Evolutionary conservation across 2,329 filamentous ascomycete genomes (phyloP), one percentile per base, ranked within the genome.

Genomic region (Purpureocillium takamizusanense): DNA sequence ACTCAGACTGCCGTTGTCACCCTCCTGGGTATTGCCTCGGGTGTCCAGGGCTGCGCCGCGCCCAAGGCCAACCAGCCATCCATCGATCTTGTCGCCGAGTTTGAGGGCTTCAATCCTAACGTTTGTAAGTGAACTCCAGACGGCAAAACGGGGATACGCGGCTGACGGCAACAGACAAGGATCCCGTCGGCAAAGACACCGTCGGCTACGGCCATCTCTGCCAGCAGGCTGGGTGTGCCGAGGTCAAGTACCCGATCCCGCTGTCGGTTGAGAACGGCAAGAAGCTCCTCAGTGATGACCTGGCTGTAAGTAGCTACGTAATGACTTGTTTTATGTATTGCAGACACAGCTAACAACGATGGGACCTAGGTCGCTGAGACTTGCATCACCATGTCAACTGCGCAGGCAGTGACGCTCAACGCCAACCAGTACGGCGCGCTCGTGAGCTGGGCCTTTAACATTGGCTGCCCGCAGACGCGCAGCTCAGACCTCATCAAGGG

Each of bases 341-440:
- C n/a, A n/a, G n/a, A n/a, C n/a, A n/a, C n/a, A n/a, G n/a, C n/a
- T n/a, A n/a, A n/a, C n/a, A n/a, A n/a, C n/a, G n/a, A n/a, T n/a
- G n/a, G n/a, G 21, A 25, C 5, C 10, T 25, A 51, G 48, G 30
- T 39, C 4, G 43, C 55, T 43, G 59, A 63, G 43, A 51, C 61
- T 33, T 67, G 63, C 46, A 57, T 70, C 39, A 60, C 59, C 7
- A 41, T 52, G 7, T 55, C 59, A 31, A 56, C 61, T 18, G 53
- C 37, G 17, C 42, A 42, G 21, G 31, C 38, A 1, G 45, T 50
- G 6, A 42, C 35, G 12, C 49, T 56, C 33, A 56, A 72, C 46
- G 61, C 56, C 25, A 73, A 74, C 55, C 65, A 73, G 48, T 74
- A 69, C 47, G 70, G 66, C 31, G 70, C 70, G 1, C 62, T 74